Evolutionary conservation across 2,329 filamentous ascomycete genomes (phyloP), one percentile per base, ranked within the genome.

Genomic region (Aspergillus pseudotamarii): DNA sequence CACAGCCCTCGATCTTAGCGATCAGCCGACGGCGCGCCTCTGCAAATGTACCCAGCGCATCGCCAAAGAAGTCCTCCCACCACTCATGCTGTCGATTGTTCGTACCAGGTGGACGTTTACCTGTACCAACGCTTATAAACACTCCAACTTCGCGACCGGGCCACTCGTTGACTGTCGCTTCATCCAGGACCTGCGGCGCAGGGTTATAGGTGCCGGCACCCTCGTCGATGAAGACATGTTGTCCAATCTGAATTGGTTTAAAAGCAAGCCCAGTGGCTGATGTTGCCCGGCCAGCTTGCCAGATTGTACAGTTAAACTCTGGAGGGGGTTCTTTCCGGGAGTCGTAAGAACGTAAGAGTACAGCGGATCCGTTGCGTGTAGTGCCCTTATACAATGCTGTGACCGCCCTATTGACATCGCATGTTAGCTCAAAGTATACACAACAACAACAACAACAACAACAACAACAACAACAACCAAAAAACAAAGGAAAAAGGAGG

Each of bases 221-320:
- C 75, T 98, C 94, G 70, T 99, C 95, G 64, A 97, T 90, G 73
- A 99, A 99, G 11, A 93, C 85, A 0, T 93, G 94, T 76, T 98
- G 94, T 4, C 95, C 95, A 45, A 99, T 92, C 68, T 91, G 90
- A 57, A 99, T 93, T 0, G 94, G 93, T 76, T 99, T 99, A 81
- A 99, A 99, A 1, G 95, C 95, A 50, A 97, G 83, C 0, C 92
- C 93, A 1, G 94, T 95, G 0, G 95, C 92, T 59, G 87, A 92
- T 1, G 95, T 99, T n/a, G 95, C 95, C 64, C 95, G 88, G 12
- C 95, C 95, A 5, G 95, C 95, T 80, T 99, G 90, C 95, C 95
- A 99, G 62, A 99, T 95, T 53, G 90, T 96, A 79, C 94, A 97
- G 73, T 97, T 91, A 65, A 93, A 94, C 76, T 97, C 94, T 2